Evolutionary conservation across 257 asterid species (phyloP).

Genomic region (Rauvolfia tetraphylla): DNA sequence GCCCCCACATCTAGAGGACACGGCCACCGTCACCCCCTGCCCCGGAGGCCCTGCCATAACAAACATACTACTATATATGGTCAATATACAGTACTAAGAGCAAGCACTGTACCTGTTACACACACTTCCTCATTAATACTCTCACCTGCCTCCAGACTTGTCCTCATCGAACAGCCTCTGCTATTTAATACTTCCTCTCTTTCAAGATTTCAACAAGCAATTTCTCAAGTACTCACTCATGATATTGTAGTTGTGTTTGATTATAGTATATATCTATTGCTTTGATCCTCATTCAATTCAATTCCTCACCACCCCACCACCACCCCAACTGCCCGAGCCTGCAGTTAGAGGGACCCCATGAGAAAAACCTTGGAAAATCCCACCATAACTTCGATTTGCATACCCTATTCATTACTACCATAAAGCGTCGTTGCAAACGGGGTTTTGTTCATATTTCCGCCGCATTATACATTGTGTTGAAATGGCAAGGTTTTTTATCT

Average conservation of each 20-base stretch:
- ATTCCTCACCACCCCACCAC: not conserved
- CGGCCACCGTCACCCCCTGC: slow-evolving; percentile 4
- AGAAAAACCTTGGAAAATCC: not conserved
- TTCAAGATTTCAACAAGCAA: not conserved
- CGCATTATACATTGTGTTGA: not conserved
- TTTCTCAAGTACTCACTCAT: too few relatives aligned
- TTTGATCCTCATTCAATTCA: not conserved
- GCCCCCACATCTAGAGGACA: not conserved
- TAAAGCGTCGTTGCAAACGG: not conserved
- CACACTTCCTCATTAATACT: slow-evolving; percentile 28
- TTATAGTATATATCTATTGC: not conserved
- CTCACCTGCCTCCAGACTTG: slow-evolving; percentile 39
- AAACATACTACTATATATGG: not conserved
- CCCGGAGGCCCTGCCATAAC: slow-evolving; percentile 3
- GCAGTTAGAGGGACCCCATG: not conserved
- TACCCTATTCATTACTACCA: not conserved
- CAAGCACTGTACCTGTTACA: not conserved
- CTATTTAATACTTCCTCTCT: slow-evolving; percentile 11
- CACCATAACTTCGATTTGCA: not conserved
- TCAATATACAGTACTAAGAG: not conserved
- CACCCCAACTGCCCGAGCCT: not conserved
- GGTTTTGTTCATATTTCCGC: not conserved
- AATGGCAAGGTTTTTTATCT: not conserved
- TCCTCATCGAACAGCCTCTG: not conserved
- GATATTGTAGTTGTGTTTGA: too few relatives aligned